Conservation (phyloP, 345 rosid genomes). For the Hibiscus syriacus region DNA sequence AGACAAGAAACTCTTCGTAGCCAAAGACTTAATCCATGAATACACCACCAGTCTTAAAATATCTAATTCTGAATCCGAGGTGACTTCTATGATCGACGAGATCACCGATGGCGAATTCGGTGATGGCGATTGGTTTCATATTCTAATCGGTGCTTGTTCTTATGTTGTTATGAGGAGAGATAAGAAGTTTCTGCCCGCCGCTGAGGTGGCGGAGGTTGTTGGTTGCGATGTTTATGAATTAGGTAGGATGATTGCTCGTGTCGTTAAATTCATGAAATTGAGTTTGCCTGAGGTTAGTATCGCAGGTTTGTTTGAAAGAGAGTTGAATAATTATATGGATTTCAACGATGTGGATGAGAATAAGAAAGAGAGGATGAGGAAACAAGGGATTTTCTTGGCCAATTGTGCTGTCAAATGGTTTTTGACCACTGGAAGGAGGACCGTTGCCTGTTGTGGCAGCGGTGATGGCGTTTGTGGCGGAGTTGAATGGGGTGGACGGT, state of each 20-base stretch:
- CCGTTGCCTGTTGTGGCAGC: constrained; percentile 74
- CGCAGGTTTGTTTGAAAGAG: constrained; percentile 39
- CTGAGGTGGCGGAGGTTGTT: constrained; percentile 33
- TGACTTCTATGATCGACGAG: constrained; percentile 24
- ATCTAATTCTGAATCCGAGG: constrained; percentile 3
- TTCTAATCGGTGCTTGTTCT: constrained; percentile 64
- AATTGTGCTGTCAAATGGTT: constrained; percentile 76
- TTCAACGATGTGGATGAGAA: constrained; percentile 31
- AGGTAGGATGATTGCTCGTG: constrained; percentile 63
- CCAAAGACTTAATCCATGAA: constrained; percentile 36
- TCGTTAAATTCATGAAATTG: constrained; percentile 43
- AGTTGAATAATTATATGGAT: constrained; percentile 19
- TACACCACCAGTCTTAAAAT: constrained; percentile 26
- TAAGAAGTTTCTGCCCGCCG: constrained; percentile 39
- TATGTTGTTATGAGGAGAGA: constrained; percentile 47
- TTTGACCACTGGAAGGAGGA: constrained; percentile 63
- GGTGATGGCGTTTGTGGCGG: constrained; percentile 51
- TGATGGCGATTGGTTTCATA: constrained; percentile 54
- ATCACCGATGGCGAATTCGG: constrained; percentile 68
- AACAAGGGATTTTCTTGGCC: constrained; percentile 66
- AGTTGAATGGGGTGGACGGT: constrained; percentile 42
- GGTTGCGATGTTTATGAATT: constrained; percentile 56
- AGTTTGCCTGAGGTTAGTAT: constrained; percentile 48
- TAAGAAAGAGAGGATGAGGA: constrained; percentile 34
- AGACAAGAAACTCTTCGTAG: constrained; percentile 61